Percentiles rank a stretch among this genome's conserved stretches.
Conservation (phyloP, 306 rosid species). For the Biancaea sappan region DNA sequence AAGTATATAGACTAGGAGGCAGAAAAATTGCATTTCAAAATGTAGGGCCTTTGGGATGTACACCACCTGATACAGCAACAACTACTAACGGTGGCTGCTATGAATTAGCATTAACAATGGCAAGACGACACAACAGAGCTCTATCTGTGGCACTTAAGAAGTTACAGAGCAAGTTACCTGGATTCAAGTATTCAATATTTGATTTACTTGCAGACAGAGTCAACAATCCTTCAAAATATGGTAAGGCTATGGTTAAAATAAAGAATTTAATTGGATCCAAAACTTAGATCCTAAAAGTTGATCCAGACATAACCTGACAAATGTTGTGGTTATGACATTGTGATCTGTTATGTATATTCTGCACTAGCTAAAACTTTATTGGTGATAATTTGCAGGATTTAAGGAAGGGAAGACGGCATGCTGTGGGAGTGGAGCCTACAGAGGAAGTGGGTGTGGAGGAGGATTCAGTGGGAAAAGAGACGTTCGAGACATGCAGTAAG, state of each 20-base stretch:
- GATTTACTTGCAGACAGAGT: background rate
- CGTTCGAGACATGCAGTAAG: slow-evolving; percentile 34
- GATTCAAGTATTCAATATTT: slow-evolving; percentile 28
- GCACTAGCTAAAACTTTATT: background rate
- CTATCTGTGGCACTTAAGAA: slow-evolving; percentile 18
- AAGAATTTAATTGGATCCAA: too few relatives aligned
- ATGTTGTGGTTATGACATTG: too few relatives aligned
- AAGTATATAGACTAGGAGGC: slow-evolving; percentile 29
- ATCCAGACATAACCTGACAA: too few relatives aligned
- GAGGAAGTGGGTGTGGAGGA: slow-evolving; percentile 39
- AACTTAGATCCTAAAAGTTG: too few relatives aligned
- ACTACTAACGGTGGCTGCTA: background rate
- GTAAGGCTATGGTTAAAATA: slow-evolving; percentile 1
- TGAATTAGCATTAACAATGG: slow-evolving; percentile 15
- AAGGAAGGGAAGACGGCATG: slow-evolving; percentile 37
- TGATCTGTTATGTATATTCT: background rate
- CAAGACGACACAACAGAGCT: slow-evolving; percentile 29
- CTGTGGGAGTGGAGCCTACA: slow-evolving; percentile 48
- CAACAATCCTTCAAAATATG: slow-evolving; percentile 35
- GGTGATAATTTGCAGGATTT: background rate
- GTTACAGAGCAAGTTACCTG: slow-evolving; percentile 16
- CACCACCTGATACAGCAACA: slow-evolving; percentile 6
- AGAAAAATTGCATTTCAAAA: slow-evolving; percentile 33
- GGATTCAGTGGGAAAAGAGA: slow-evolving; percentile 26
- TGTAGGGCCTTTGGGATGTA: slow-evolving; percentile 31